These are phyloP conservation scores for Kwoniella sp. DNA, from an alignment of 768 basidiomycete genomes.

Conservation along the genomic window DNA sequence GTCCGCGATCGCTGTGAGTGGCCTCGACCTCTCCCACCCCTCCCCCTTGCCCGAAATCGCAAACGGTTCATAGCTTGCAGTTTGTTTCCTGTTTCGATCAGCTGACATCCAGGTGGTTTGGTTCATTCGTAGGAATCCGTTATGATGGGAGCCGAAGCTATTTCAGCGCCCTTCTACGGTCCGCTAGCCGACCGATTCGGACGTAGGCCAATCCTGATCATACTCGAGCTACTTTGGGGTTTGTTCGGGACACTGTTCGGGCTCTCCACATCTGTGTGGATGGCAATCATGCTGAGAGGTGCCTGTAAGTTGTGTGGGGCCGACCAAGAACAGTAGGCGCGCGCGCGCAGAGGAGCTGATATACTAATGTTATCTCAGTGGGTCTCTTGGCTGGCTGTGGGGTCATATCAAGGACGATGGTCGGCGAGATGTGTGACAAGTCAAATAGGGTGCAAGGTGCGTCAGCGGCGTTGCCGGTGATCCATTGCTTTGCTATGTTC, in stretches of 20 bases:
- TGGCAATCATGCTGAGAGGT: slow-evolving; percentile 27
- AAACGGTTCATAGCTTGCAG: no score
- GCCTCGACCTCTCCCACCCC: no score
- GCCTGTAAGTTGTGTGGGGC: slow-evolving; percentile 24
- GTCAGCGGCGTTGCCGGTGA: no score
- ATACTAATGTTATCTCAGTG: slow-evolving; percentile 20
- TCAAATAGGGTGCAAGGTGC: slow-evolving; percentile 39
- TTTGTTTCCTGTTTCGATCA: no score
- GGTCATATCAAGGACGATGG: slow-evolving; percentile 42
- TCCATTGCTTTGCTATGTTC: no score
- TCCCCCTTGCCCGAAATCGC: no score
- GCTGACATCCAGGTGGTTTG: no score
- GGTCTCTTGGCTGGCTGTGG: slow-evolving; percentile 44
- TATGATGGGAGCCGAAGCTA: slow-evolving; percentile 37
- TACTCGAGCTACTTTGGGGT: slow-evolving; percentile 32
- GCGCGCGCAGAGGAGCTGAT: background rate
- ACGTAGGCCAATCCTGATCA: slow-evolving; percentile 35
- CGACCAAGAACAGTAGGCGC: no score
- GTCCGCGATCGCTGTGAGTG: slow-evolving; percentile 38
- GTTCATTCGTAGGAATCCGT: slow-evolving; percentile 39
- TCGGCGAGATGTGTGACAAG: slow-evolving; percentile 41
- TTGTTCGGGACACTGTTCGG: slow-evolving; percentile 35
- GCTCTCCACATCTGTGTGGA: slow-evolving; percentile 29
- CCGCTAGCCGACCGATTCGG: slow-evolving; percentile 37
- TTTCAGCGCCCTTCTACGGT: slow-evolving; percentile 38